Percentiles rank a stretch among this genome's conserved stretches.
These are phyloP conservation scores for Populus ilicifolia DNA, from an alignment of 345 rosid species.

Conservation along the genomic window DNA sequence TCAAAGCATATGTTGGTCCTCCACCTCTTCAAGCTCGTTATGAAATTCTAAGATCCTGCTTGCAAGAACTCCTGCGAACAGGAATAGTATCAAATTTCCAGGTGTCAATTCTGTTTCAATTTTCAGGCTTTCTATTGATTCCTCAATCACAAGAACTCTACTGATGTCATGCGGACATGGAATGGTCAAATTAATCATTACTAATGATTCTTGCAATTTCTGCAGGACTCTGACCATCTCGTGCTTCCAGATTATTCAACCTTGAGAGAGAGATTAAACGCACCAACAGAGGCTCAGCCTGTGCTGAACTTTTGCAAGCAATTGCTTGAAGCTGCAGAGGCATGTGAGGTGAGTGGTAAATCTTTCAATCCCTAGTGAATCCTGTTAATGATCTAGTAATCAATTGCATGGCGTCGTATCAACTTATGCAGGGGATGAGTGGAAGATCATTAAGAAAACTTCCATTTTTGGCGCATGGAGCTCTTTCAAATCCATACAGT, in stretches of 20 bases:
- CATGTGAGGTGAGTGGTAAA: conserved; percentile 64
- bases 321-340: conserved; percentile 74
- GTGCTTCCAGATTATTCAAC: conserved; percentile 60
- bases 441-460: conserved; percentile 91
- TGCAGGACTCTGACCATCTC: conserved; percentile 47
- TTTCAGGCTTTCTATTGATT: neutral
- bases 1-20: conserved; percentile 96
- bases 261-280: conserved; percentile 49
- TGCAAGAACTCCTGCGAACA: conserved; percentile 69
- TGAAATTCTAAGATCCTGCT: conserved; percentile 79
- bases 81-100: conserved; percentile 62
- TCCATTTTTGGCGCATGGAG: conserved; percentile 81
- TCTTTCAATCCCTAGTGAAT: conserved; percentile 2
- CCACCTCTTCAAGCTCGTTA: conserved; percentile 93
- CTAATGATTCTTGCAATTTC: conserved; percentile 13
- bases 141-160: neutral
- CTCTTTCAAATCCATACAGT: conserved; percentile 55
- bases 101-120: conserved; percentile 32
- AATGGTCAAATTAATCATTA: neutral
- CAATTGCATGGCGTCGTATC: neutral
- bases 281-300: conserved; percentile 39
- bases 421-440: conserved; percentile 66
- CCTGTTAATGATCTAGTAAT: neutral
- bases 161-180: neutral
- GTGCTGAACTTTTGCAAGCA: conserved; percentile 39